phyloP scores from a whole-genome alignment of 306 rosid genomes.

The Echinosophora koreensis region DNA sequence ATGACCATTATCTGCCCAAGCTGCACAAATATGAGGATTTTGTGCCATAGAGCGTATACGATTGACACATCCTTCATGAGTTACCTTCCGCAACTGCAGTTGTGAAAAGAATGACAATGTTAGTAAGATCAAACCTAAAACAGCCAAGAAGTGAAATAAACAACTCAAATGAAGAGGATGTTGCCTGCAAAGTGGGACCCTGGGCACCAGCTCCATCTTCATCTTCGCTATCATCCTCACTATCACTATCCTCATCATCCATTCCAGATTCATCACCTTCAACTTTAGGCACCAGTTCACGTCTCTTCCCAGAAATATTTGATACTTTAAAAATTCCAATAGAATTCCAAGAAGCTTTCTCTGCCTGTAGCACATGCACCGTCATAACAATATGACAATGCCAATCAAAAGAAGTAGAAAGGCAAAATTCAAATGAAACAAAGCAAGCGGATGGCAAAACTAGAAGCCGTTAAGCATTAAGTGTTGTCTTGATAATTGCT shows the following conservation, averaged over 20 bases:
- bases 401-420: not conserved
- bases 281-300: constrained; percentile 70
- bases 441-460: constrained; percentile 14
- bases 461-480: not conserved
- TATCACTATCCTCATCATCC: constrained; percentile 76
- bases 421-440: constrained; percentile 33
- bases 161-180: constrained; percentile 31
- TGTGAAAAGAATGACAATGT: constrained; percentile 34
- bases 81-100: constrained; percentile 79
- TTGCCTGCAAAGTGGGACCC: constrained; percentile 78
- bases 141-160: constrained; percentile 22
- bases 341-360: constrained; percentile 79
- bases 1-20: constrained; percentile 88
- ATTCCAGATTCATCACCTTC: constrained; percentile 62
- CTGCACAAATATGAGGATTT: constrained; percentile 89
- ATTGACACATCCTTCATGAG: constrained; percentile 85
- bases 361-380: constrained; percentile 69
- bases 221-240: constrained; percentile 73
- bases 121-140: constrained; percentile 28
- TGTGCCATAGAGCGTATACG: constrained; percentile 92
- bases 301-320: constrained; percentile 87
- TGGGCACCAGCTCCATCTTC: constrained; percentile 58
- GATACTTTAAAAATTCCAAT: constrained; percentile 86
- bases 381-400: constrained; percentile 35
- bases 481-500: not conserved